phyloP scores from a whole-genome alignment of 768 basidiomycete species.

The Hygrocybe coccinea region DNA sequence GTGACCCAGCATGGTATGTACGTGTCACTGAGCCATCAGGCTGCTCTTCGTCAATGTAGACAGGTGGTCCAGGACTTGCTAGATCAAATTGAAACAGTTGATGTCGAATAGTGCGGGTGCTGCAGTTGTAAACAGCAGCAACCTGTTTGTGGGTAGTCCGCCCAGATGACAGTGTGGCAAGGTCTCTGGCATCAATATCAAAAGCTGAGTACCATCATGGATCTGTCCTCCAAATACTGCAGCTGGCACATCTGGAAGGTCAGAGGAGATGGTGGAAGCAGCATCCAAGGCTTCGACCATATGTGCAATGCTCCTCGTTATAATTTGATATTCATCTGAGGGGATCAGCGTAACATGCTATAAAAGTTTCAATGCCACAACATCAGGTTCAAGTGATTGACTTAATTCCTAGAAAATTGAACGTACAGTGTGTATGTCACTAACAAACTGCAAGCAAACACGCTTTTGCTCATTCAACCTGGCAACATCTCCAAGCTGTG shows the following conservation, averaged over 20 bases:
- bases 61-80: constrained; percentile 14
- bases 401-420: background rate
- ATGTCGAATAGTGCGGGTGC: constrained; percentile 13
- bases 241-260: constrained; percentile 4
- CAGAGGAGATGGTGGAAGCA: background rate
- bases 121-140: constrained; percentile 10
- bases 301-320: background rate
- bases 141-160: constrained; percentile 16
- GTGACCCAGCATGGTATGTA: constrained; percentile 6
- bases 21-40: constrained; percentile 13
- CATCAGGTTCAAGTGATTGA: background rate
- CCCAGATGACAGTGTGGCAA: constrained; percentile 13
- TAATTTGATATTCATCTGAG: background rate
- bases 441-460: background rate
- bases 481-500: background rate
- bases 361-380: background rate
- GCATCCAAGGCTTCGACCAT: constrained; percentile 7
- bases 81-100: constrained; percentile 21
- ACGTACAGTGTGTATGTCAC: background rate
- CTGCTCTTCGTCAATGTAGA: constrained; percentile 8
- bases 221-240: background rate
- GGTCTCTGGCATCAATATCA: constrained; percentile 23
- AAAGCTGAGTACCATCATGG: constrained; percentile 21
- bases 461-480: background rate
- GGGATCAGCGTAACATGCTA: background rate